Percentiles rank a stretch among this genome's conserved stretches.
These are phyloP conservation scores for Rhipidocladum racemiflorum DNA, from an alignment of 176 grass and related monocot species.

Conservation along the genomic window DNA sequence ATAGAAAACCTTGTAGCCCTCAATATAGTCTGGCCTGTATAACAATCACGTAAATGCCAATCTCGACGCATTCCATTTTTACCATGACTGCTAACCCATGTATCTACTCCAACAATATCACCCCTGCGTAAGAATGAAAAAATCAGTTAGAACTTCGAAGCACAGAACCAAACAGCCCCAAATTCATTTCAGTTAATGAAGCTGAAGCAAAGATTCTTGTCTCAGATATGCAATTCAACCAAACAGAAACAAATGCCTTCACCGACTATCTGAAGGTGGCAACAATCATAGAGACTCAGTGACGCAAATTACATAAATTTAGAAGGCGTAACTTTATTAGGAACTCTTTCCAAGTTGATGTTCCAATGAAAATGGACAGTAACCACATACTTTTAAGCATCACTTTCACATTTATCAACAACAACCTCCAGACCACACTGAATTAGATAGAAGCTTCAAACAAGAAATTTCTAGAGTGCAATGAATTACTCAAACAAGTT, in stretches of 20 bases:
- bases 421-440: background rate
- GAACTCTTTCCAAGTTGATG: background rate
- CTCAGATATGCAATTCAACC: background rate
- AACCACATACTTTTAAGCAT: background rate
- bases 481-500: background rate
- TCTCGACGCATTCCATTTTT: slow-evolving; percentile 74
- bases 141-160: background rate
- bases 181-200: background rate
- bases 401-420: slow-evolving; percentile 1
- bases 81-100: slow-evolving; percentile 56
- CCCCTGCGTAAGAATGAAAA: slow-evolving; percentile 41
- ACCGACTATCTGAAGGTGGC: background rate
- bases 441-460: background rate
- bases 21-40: slow-evolving; percentile 53
- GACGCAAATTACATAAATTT: background rate
- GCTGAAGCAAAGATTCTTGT: background rate
- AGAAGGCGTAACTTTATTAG: background rate
- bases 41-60: slow-evolving; percentile 63
- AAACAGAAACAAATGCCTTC: background rate
- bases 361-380: background rate
- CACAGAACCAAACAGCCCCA: background rate
- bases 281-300: background rate
- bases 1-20: slow-evolving; percentile 51
- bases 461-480: background rate
- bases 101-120: slow-evolving; percentile 58